Evolutionary conservation across 2,329 filamentous ascomycete species (phyloP), one percentile per base, ranked within the genome.

Genomic region (Chalaropsis ovoidea): DNA sequence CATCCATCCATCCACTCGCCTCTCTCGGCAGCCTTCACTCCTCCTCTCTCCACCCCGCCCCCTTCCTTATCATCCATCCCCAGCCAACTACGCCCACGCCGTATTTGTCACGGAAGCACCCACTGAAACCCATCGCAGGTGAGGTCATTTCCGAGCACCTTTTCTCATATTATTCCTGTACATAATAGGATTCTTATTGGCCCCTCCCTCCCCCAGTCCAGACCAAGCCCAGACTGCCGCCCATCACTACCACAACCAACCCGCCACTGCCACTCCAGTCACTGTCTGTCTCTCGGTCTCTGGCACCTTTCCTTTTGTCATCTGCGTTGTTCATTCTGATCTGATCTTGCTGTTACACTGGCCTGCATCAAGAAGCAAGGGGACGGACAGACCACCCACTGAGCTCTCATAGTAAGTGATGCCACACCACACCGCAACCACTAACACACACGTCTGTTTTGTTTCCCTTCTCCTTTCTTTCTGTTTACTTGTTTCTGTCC

Each of bases 301-400:
- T 27, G 19, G 47, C 54, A 15, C 31, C 13, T 39, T 58, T n/a
- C 1, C n/a, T 58, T 58, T 58, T 39, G 27, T 58, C 31, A 19
- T 58, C 54, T 35, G 27, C 17, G 17, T 17, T 31, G 54, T 35
- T 58, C 17, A 39, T 58, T 58, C 54, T 58, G 54, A 58, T 58
- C 54, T 58, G 54, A 58, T 58, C 54, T 58, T 58, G 22, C 54
- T 58, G 54, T 58, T 58, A 58, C 54, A 58, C 54, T 58, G 27
- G 27, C 17, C 54, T n/a, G 27, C 24, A 52, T n/a, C 54, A 10
- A 17, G 27, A 31, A 35, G 54, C 54, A 58, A 39, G 54, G 54
- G 54, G 54, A n/a, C n/a, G n/a, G n/a, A n/a, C n/a, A n/a, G n/a
- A 58, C 8, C 13, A 39, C 54, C 31, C 27, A 35, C 15, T 3